These are phyloP conservation scores for Candida peoriensis DNA, from an alignment of 805 yeast genomes.

Conservation along the genomic window DNA sequence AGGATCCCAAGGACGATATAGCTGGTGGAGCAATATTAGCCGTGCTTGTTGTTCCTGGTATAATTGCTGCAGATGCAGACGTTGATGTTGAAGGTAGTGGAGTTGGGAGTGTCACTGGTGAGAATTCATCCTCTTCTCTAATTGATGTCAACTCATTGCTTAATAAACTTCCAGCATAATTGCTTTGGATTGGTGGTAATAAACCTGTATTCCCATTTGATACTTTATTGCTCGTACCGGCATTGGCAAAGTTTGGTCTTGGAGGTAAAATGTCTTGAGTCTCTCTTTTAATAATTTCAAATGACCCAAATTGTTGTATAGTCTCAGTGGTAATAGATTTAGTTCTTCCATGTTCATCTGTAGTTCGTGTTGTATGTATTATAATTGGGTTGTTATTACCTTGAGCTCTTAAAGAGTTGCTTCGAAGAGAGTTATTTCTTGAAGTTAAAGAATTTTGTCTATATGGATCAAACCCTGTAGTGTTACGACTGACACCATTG, in stretches of 20 bases:
- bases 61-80: no score
- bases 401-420: conserved; percentile 8
- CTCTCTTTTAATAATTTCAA: conserved; percentile 44
- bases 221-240: neutral
- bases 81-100: conserved; percentile 1
- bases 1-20: conserved; percentile 4
- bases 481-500: no score
- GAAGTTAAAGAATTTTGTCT: conserved; percentile 3
- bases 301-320: conserved; percentile 42
- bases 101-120: neutral
- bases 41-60: conserved; percentile 1
- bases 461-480: no score
- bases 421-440: conserved; percentile 9
- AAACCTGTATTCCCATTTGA: no score
- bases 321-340: conserved; percentile 51
- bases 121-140: conserved; percentile 23
- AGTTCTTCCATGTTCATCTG: conserved; percentile 47
- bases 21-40: no score
- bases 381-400: conserved; percentile 23
- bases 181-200: conserved; percentile 22
- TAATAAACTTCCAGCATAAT: conserved; percentile 22
- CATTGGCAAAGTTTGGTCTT: neutral
- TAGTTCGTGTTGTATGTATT: conserved; percentile 45
- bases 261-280: conserved; percentile 25
- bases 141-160: conserved; percentile 27